Evolutionary conservation across 2,329 filamentous ascomycete genomes (phyloP), one percentile per base, ranked within the genome.

Genomic region (Penicillium capsulatum): DNA sequence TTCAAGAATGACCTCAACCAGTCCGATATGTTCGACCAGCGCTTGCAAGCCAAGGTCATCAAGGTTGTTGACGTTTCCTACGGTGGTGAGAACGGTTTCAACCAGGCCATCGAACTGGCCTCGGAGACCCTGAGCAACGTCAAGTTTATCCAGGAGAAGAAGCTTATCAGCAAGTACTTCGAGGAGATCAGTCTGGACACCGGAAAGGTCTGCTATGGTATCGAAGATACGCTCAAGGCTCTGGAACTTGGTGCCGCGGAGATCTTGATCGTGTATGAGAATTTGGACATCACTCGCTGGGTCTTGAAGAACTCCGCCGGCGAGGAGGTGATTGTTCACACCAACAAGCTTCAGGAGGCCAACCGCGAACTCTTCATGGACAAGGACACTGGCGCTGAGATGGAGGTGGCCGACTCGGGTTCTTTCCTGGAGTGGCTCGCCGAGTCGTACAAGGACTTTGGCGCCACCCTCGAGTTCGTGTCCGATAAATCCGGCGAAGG

Each of bases 81-180:
- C 61, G 92, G 92, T 67, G 92, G 92, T 56, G 94, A 98, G 73
- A 97, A 97, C 75, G 92, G 92, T 32, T 98, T 98, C 79, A 98
- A 98, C 75, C 94, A 98, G 73, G 92, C 92, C 45, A 98, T 98
- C 51, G 92, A 98, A 65, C 71, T 98, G 59, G 84, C 92, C 17
- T 80, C 89, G 6, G 94, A 98, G 75, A 98, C 92, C 6, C 79
- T 98, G 33, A 86, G 90, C 70, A 98, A 97, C 65, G 92, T 98
- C 79, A 98, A 98, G 73, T 98, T 98, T 68, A 96, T 98, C 66
- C 92, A 98, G 71, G 92, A 98, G 79, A 98, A 98, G 84, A 98
- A 96, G 75, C 81, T 98, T 49, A 98, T 98, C 62, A 91, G 91
- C 66, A 89, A 86, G 65, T 98, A 98, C 76, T 98, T 98, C 60